Percentiles rank a stretch among this genome's conserved stretches.
These are phyloP conservation scores for Globisporangium orthogonon DNA, from an alignment of 352 stramenopile genomes.

Conservation along the genomic window DNA sequence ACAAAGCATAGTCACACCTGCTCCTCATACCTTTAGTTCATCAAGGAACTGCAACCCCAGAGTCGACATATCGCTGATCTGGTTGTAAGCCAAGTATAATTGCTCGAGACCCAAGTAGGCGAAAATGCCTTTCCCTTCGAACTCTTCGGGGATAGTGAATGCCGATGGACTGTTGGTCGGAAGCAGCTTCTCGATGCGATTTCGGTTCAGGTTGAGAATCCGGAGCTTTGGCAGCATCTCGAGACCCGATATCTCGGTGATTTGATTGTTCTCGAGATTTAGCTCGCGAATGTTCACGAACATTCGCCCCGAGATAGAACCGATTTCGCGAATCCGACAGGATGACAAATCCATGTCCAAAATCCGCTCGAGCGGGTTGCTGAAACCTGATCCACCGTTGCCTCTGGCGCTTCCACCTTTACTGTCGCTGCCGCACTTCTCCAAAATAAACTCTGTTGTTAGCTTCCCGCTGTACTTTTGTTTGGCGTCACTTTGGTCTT, in stretches of 20 bases:
- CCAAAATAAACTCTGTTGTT: slow-evolving; percentile 75
- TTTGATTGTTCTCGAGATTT: slow-evolving; percentile 84
- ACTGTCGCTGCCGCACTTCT: slow-evolving; percentile 47
- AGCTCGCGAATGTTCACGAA: slow-evolving; percentile 67
- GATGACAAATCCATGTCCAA: slow-evolving; percentile 69
- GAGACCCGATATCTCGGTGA: slow-evolving; percentile 64
- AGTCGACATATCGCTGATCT: slow-evolving; percentile 66
- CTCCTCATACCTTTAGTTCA: slow-evolving; percentile 42
- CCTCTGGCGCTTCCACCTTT: slow-evolving; percentile 6
- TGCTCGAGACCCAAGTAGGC: slow-evolving; percentile 61
- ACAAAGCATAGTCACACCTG: neutral
- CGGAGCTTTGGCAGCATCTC: slow-evolving; percentile 54
- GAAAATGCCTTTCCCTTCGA: slow-evolving; percentile 46
- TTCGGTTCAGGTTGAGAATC: slow-evolving; percentile 68
- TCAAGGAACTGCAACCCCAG: slow-evolving; percentile 66
- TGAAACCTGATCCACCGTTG: neutral
- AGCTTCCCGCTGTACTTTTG: slow-evolving; percentile 87
- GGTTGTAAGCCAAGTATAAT: slow-evolving; percentile 72
- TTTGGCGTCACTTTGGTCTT: slow-evolving; percentile 78
- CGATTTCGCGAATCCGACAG: slow-evolving; percentile 67
- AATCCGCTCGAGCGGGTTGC: slow-evolving; percentile 45
- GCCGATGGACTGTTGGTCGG: slow-evolving; percentile 13
- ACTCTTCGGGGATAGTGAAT: slow-evolving; percentile 23
- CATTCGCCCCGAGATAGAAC: slow-evolving; percentile 38
- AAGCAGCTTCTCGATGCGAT: slow-evolving; percentile 59